Base-by-base conservation (phyloP, 441 rosid genomes). In the Pelargonium fulgidum region DNA sequence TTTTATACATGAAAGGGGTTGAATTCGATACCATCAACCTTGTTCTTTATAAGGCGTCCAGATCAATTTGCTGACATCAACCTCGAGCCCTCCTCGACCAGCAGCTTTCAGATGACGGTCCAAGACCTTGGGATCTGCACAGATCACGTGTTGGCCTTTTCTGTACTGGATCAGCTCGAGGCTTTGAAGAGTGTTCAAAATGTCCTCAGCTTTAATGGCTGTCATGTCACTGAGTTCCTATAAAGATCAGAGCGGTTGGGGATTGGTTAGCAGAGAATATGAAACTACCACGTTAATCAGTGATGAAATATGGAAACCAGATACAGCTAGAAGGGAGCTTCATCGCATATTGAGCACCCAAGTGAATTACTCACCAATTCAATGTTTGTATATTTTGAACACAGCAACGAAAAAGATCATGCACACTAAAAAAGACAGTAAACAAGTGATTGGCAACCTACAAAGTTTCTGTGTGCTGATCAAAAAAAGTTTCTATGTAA, bases 201-300 rank as follows among this genome's bases (percentile, higher is more conserved):
- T 92, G 79, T 95, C 99, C 75, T 95, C 99, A 1, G 97, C 97
- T 78, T 89, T 90, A 52, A 94, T 94, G 22, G 98, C 97, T 1
- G 99, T 95, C 99, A 92, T 95, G 86, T 95, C 99, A 20, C 99
- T 90, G 42, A 95, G 94, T 85, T 95, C 99, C 98, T 92, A 83
- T 68, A 62, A 19, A 65, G 12, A 50, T 39, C 47, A 22, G 33
- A 26, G 14, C 0, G 16, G 42, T 22, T 10, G 22, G 26, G 41
- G 45, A 56, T 6, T 3, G 19, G 65, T 5, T 64, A 67, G 5
- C 36, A 45, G 13, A 14, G 17, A 50, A 54, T 48, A 47, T 48
- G 0, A 36, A 36, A 36, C 41, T 7, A 36, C 41, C 41, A 5
- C 5, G 8, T 41, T 8, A 36, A 69, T 11, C 13, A 48, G 39